A percentile compares a stretch with the other conserved stretches of the same genome.
Evolutionary conservation across 75 land plant genomes (phyloP).

Genomic region (Sequoia sempervirens): DNA sequence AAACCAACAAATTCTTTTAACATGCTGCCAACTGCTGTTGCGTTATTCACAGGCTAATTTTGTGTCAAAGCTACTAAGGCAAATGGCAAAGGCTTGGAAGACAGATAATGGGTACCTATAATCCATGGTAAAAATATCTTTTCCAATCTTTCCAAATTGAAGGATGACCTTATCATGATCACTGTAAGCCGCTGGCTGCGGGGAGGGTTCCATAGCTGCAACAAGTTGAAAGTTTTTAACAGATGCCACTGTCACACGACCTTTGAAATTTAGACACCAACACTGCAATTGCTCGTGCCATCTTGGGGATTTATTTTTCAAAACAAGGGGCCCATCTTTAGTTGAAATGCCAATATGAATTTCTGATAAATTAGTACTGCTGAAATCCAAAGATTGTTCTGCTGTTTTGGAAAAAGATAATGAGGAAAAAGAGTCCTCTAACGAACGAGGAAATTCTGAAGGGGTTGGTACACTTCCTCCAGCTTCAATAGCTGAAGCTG

Average conservation of each 20-base stretch:
- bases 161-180: slow-evolving; percentile 44
- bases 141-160: slow-evolving; percentile 48
- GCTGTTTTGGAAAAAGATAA: slow-evolving; percentile 20
- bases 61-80: slow-evolving; percentile 25
- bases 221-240: slow-evolving; percentile 76
- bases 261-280: slow-evolving; percentile 3
- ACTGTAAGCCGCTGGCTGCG: slow-evolving; percentile 13
- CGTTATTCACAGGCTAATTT: slow-evolving; percentile 35
- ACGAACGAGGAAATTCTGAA: slow-evolving; percentile 17
- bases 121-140: slow-evolving; percentile 57
- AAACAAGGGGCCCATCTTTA: slow-evolving; percentile 43
- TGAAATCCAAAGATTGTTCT: slow-evolving; percentile 26
- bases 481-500: slow-evolving; percentile 31
- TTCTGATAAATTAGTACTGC: slow-evolving; percentile 46
- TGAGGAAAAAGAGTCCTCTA: slow-evolving; percentile 50
- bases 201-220: slow-evolving; percentile 35
- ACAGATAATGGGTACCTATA: slow-evolving; percentile 52
- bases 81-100: slow-evolving; percentile 48
- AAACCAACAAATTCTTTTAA: neutral
- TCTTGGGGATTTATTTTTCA: slow-evolving; percentile 57
- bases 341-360: slow-evolving; percentile 5
- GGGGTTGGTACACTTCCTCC: slow-evolving; percentile 32
- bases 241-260: slow-evolving; percentile 70
- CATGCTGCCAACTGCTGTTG: neutral
- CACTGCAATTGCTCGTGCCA: slow-evolving; percentile 34